Conservation (phyloP, 2,329 filamentous ascomycete species). For the Fusarium piperis region DNA sequence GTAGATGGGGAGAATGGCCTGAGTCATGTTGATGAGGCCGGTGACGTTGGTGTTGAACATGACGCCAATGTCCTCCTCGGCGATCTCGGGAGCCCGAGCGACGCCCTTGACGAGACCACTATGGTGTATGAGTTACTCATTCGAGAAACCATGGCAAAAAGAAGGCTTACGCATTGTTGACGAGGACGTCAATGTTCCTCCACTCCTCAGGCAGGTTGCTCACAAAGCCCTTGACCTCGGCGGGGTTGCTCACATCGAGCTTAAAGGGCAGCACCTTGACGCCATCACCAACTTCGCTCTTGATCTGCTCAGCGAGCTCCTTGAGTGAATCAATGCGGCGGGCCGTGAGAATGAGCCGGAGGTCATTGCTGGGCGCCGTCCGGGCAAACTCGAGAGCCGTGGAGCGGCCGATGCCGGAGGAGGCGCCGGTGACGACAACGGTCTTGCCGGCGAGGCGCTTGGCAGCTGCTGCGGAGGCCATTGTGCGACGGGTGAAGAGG, state of each 20-base stretch:
- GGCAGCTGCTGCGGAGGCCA: conserved; percentile 71
- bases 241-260: conserved; percentile 85
- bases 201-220: conserved; percentile 80
- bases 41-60: conserved; percentile 97
- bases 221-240: conserved; percentile 79
- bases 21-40: conserved; percentile 95
- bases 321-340: conserved; percentile 82
- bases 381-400: conserved; percentile 93
- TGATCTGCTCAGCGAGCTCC: conserved; percentile 80
- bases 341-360: conserved; percentile 91
- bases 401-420: conserved; percentile 86
- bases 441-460: conserved; percentile 95
- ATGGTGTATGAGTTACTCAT: conserved; percentile 16
- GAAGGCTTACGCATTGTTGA: conserved; percentile 89
- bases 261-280: conserved; percentile 85
- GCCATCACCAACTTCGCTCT: conserved; percentile 77
- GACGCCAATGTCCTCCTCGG: conserved; percentile 79
- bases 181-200: conserved; percentile 84
- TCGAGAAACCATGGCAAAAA: neutral
- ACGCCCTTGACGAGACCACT: conserved; percentile 91
- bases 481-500: conserved; percentile 46
- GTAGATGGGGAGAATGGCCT: conserved; percentile 86
- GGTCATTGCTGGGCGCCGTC: conserved; percentile 77
- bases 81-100: conserved; percentile 85
- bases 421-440: conserved; percentile 89